Evolutionary conservation across 352 stramenopile genomes (phyloP).

Genomic region (Pythium oligandrum): DNA sequence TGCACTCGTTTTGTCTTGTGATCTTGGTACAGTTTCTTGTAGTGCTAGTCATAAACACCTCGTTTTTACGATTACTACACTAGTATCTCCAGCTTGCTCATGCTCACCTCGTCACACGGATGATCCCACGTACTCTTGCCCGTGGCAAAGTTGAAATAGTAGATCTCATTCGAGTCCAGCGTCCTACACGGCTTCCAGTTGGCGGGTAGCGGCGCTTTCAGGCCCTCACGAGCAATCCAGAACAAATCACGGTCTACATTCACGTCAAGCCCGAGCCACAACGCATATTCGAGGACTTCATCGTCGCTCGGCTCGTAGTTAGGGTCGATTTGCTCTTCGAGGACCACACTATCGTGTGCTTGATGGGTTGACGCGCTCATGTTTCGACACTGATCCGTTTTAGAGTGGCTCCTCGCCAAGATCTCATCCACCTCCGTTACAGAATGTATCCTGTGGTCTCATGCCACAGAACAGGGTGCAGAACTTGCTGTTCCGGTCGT

Average conservation of each 20-base stretch:
- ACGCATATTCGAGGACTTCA: slow-evolving; percentile 90
- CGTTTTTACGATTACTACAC: neutral
- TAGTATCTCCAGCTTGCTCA: neutral
- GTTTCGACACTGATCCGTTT: too few relatives aligned
- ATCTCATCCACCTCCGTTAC: too few relatives aligned
- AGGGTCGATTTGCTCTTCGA: slow-evolving; percentile 91
- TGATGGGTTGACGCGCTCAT: too few relatives aligned
- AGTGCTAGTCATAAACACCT: slow-evolving; percentile 48
- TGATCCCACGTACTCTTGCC: slow-evolving; percentile 92
- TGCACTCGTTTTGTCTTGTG: slow-evolving; percentile 77
- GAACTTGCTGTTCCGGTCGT: too few relatives aligned
- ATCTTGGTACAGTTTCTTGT: slow-evolving; percentile 91
- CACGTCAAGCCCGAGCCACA: slow-evolving; percentile 91
- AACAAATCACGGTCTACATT: slow-evolving; percentile 84
- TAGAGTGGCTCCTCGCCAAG: too few relatives aligned
- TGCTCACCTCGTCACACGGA: slow-evolving; percentile 74
- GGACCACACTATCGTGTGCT: slow-evolving; percentile 51
- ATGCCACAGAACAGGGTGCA: too few relatives aligned
- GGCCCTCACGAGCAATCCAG: slow-evolving; percentile 90
- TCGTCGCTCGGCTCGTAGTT: slow-evolving; percentile 90
- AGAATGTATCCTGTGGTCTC: too few relatives aligned
- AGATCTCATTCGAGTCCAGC: slow-evolving; percentile 91
- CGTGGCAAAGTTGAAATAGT: slow-evolving; percentile 93
- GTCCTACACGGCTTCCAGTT: slow-evolving; percentile 96
- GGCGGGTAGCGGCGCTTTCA: slow-evolving; percentile 87